A percentile compares a stretch with the other conserved stretches of the same genome.
Evolutionary conservation across 129 eudicot species (phyloP).

Genomic region (Heracleum sosnowskyi): DNA sequence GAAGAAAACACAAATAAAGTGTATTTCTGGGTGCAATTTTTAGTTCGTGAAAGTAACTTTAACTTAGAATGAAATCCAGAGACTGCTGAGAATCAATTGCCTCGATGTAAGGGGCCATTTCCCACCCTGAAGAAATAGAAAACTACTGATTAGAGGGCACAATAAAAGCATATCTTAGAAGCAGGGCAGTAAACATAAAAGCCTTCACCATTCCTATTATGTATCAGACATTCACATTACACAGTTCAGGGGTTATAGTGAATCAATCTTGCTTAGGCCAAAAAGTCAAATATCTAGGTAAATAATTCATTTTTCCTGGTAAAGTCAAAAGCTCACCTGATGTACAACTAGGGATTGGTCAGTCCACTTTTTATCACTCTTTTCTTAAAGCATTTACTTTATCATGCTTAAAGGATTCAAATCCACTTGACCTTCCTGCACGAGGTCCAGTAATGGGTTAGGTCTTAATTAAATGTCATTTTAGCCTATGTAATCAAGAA

Average conservation of each 20-base stretch:
- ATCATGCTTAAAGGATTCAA: neutral
- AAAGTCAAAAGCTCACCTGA: neutral
- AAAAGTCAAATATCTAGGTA: neutral
- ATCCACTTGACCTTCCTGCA: neutral
- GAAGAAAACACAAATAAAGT: neutral
- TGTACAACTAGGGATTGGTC: neutral
- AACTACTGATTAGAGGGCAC: neutral
- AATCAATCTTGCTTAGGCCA: neutral
- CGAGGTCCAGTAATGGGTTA: neutral
- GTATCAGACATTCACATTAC: neutral
- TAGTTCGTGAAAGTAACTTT: neutral
- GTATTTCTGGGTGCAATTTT: neutral
- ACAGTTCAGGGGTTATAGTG: neutral
- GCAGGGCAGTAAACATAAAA: neutral
- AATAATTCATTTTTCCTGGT: neutral
- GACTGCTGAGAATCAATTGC: slow-evolving; percentile 82
- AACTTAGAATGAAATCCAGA: slow-evolving; percentile 52
- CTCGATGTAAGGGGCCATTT: slow-evolving; percentile 90
- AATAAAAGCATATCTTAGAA: neutral
- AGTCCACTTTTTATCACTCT: neutral
- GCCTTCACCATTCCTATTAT: neutral
- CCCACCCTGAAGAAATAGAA: slow-evolving; percentile 48
- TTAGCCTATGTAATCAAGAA: neutral
- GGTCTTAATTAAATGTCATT: neutral
- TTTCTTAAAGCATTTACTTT: neutral